These are phyloP conservation scores for Podaxis sp. DNA, from an alignment of 768 basidiomycete genomes.

Conservation along the genomic window DNA sequence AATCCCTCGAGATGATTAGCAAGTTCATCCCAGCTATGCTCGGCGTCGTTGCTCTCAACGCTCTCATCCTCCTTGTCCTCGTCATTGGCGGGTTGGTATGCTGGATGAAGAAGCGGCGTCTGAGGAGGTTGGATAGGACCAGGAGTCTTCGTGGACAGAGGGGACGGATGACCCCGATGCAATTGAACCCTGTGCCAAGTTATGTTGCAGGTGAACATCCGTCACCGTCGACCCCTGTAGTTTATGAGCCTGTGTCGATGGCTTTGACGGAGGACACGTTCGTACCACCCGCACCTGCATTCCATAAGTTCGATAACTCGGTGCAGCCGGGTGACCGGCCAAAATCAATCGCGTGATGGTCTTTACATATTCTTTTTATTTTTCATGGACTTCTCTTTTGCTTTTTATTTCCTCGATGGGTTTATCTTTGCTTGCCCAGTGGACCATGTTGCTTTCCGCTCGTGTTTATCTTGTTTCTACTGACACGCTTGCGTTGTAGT, in stretches of 20 bases:
- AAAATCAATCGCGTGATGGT: slow-evolving; percentile 39
- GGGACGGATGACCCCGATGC: slow-evolving; percentile 41
- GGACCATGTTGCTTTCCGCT: neutral
- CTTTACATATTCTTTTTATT: neutral
- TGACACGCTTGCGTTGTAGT: slow-evolving; percentile 11
- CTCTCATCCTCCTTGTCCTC: slow-evolving; percentile 62
- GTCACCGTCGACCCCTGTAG: slow-evolving; percentile 32
- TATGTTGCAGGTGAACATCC: slow-evolving; percentile 32
- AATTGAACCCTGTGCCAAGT: slow-evolving; percentile 41
- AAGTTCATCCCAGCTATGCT: slow-evolving; percentile 73
- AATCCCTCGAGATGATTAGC: slow-evolving; percentile 62
- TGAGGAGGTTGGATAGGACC: slow-evolving; percentile 16
- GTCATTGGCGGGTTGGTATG: slow-evolving; percentile 51
- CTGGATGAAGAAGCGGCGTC: slow-evolving; percentile 50
- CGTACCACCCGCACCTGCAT: slow-evolving; percentile 59
- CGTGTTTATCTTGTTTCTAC: slow-evolving; percentile 2
- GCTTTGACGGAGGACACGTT: slow-evolving; percentile 58
- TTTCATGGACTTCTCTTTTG: neutral
- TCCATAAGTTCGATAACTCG: slow-evolving; percentile 40
- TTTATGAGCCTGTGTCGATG: slow-evolving; percentile 78
- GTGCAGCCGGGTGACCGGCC: slow-evolving; percentile 38
- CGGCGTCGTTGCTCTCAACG: slow-evolving; percentile 76
- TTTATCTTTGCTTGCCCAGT: neutral
- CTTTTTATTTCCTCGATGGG: neutral
- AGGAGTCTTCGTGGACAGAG: slow-evolving; percentile 21